Conservation (phyloP, 192 early-diverging fungal species). For the Phycomyces nitens region DNA sequence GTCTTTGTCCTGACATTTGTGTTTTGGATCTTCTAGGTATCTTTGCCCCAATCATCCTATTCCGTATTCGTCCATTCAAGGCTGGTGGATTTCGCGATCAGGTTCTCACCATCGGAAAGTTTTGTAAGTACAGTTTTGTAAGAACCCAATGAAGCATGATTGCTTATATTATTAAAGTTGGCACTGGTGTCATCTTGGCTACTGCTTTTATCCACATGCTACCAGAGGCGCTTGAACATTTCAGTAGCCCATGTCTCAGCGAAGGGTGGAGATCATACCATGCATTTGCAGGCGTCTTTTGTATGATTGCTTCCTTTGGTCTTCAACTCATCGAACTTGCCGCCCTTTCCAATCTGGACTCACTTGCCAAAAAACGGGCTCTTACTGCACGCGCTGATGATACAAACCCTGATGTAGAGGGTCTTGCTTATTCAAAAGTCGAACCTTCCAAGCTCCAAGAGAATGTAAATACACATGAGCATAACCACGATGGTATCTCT, state of each 20-base stretch:
- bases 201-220: constrained; percentile 81
- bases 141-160: not conserved
- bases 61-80: constrained; percentile 14
- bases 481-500: not conserved
- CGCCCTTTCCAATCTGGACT: constrained; percentile 27
- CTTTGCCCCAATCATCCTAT: constrained; percentile 23
- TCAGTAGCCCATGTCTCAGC: constrained; percentile 57
- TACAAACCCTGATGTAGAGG: not conserved
- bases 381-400: not conserved
- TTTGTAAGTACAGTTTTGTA: constrained; percentile 20
- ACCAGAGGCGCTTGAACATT: constrained; percentile 48
- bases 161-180: constrained; percentile 18
- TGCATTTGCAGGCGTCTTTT: constrained; percentile 53
- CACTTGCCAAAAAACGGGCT: not conserved
- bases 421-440: not conserved
- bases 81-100: constrained; percentile 13
- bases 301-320: constrained; percentile 59
- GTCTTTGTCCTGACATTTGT: too few species aligned
- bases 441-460: constrained; percentile 2
- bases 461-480: not conserved
- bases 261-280: constrained; percentile 40
- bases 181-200: constrained; percentile 66
- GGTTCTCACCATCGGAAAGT: constrained; percentile 19
- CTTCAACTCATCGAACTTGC: constrained; percentile 67
- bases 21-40: constrained; percentile 23